Conservation (phyloP, 1,139 yeast genomes). For the Saccharomycopsis crataegensis region DNA sequence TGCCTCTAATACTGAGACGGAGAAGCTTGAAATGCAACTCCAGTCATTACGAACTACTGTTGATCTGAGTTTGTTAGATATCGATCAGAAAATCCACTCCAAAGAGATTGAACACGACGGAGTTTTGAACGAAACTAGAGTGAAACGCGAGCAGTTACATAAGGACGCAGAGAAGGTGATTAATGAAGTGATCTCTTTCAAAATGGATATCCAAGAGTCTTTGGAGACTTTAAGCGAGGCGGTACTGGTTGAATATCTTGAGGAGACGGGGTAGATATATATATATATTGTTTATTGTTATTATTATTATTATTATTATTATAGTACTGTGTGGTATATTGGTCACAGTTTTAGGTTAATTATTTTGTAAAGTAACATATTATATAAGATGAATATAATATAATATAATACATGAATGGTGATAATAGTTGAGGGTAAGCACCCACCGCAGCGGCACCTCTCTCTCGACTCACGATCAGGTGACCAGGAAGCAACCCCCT, state of each 20-base stretch:
- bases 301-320: neutral
- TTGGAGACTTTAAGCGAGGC: conserved; percentile 48
- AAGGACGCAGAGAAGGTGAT: conserved; percentile 51
- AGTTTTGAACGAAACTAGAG: conserved; percentile 39
- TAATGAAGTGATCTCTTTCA: conserved; percentile 54
- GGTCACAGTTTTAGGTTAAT: too few species aligned
- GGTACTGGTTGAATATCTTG: conserved; percentile 25
- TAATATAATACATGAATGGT: too few species aligned
- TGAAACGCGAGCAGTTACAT: conserved; percentile 43
- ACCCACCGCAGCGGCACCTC: neutral
- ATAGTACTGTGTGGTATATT: too few species aligned
- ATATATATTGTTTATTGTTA: neutral
- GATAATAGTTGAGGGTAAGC: neutral
- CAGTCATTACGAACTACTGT: conserved; percentile 45
- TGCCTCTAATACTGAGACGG: conserved; percentile 56
- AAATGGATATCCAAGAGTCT: conserved; percentile 53
- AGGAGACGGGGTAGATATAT: neutral
- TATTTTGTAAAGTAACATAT: too few species aligned
- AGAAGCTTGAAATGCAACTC: conserved; percentile 55
- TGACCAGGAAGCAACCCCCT: neutral
- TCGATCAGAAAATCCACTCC: conserved; percentile 42
- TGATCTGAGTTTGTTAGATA: conserved; percentile 46
- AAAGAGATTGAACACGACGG: conserved; percentile 52
- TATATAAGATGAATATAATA: too few species aligned
- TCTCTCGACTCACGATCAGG: neutral